Base-by-base conservation (phyloP, 495 filamentous ascomycete genomes). In the Annulohypoxylon maeteangense region DNA sequence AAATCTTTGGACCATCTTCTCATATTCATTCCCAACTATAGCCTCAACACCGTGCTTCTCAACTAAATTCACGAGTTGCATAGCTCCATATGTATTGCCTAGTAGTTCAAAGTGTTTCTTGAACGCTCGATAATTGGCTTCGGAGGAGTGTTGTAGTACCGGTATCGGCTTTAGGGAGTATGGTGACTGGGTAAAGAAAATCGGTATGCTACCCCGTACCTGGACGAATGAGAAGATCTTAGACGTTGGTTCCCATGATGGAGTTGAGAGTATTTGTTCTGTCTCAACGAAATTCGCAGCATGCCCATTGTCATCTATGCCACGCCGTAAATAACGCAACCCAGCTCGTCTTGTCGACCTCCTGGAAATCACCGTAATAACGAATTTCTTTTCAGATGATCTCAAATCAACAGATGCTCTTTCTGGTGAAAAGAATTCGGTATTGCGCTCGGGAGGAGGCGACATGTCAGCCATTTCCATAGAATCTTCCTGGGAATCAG, bases 241-340 rank as follows among this genome's bases (percentile, higher is more conserved):
- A 18, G 82, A 84, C 5, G 85, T 83, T 0, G 84, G 72, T 29
- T 87, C 81, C 89, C 90, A 93, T 7, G 74, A 67, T 3, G 77
- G 72, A 12, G 84, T 82, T 0, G 92, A 93, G 7, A 98, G 85
- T 34, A 98, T 91, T 75, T 98, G 95, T 76, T 98, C 95, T 2
- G 94, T 94, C 80, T 98, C 95, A 29, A 98, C 95, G 4, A 81
- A 87, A 73, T 98, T 98, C n/a, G 95, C 95, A 3, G 90, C 88
- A 65, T 93, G 87, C 0, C 95, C 95, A 23, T 91, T 85, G 56
- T 97, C 92, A 75, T 98, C 93, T 6, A 97, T 86, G 18, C 95
- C 95, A 36, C 95, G 89, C n/a, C 95, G 89, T 18, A 98, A 86
- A 80, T 98, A 98, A 42, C 95, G 88, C 29, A 98, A 82, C 16